Evolutionary conservation across 192 early-diverging fungal species (phyloP).

Genomic region (Anaeromyces robustus): DNA sequence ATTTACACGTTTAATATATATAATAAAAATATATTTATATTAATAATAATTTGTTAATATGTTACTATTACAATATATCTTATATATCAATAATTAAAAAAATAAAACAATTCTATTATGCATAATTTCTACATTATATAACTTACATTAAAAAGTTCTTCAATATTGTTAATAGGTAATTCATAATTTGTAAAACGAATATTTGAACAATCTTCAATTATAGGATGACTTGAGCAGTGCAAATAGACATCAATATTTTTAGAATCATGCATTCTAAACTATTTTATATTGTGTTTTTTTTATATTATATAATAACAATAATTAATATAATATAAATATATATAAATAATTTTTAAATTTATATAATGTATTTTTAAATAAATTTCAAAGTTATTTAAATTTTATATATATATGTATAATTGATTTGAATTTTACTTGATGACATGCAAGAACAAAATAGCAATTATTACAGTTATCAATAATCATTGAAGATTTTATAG

Average conservation of each 20-base stretch:
- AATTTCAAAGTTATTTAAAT: no score
- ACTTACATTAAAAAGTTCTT: conserved; percentile 9
- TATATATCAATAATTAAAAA: no score
- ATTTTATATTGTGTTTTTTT: not conserved
- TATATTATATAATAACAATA: not conserved
- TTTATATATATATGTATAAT: conserved; percentile 1
- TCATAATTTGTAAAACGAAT: conserved; percentile 44
- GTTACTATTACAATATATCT: no score
- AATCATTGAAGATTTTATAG: conserved; percentile 55
- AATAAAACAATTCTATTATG: no score
- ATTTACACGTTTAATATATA: no score
- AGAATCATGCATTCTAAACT: conserved; percentile 75
- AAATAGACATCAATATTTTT: conserved; percentile 42
- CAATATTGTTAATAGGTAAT: conserved; percentile 22
- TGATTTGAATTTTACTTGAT: conserved; percentile 54
- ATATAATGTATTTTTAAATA: no score
- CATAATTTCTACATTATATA: not conserved
- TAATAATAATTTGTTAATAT: no score
- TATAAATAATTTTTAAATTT: conserved; percentile 1
- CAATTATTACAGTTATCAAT: conserved; percentile 46
- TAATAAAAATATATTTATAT: no score
- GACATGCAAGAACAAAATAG: conserved; percentile 49
- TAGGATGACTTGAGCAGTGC: conserved; percentile 59
- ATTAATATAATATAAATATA: not conserved
- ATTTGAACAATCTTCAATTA: conserved; percentile 63